Evolutionary conservation across 305 asterid genomes (phyloP).

Genomic region (Withania somnifera): DNA sequence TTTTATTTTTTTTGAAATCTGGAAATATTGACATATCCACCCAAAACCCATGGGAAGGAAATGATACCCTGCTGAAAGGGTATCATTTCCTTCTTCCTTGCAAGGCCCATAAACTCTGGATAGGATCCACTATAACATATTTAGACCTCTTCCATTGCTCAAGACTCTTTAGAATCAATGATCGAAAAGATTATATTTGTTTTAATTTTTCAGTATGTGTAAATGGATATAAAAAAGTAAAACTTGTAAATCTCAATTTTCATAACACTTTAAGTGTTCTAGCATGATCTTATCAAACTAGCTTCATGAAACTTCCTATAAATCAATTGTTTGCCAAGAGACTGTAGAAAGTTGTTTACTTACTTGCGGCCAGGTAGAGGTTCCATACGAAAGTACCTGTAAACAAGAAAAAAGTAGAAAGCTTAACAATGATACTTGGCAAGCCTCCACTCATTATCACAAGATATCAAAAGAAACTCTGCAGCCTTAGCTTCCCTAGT

Average conservation of each 20-base stretch:
- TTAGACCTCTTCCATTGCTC: neutral
- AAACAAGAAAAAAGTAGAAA: constrained; percentile 3
- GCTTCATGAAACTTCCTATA: neutral
- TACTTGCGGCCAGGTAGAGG: constrained; percentile 95
- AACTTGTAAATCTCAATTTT: neutral
- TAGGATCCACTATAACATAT: neutral
- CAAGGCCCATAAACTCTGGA: neutral
- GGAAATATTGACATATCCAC: neutral
- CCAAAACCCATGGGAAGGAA: neutral
- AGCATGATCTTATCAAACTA: neutral
- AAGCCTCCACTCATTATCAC: neutral
- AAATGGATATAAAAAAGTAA: neutral
- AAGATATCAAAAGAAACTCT: neutral
- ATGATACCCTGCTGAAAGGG: no score
- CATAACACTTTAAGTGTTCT: neutral
- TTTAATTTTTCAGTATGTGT: neutral
- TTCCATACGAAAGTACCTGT: constrained; percentile 89
- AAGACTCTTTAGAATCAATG: neutral
- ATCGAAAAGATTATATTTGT: neutral
- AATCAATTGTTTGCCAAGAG: neutral
- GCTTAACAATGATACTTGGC: constrained; percentile 2
- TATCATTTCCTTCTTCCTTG: neutral
- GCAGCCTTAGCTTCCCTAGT: neutral
- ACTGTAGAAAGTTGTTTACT: constrained; percentile 16
- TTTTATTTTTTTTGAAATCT: no score